Percentiles rank a stretch among this genome's conserved stretches.
These are phyloP conservation scores for Hordeum marinum DNA, from an alignment of 176 grass and related monocot species.

Conservation along the genomic window DNA sequence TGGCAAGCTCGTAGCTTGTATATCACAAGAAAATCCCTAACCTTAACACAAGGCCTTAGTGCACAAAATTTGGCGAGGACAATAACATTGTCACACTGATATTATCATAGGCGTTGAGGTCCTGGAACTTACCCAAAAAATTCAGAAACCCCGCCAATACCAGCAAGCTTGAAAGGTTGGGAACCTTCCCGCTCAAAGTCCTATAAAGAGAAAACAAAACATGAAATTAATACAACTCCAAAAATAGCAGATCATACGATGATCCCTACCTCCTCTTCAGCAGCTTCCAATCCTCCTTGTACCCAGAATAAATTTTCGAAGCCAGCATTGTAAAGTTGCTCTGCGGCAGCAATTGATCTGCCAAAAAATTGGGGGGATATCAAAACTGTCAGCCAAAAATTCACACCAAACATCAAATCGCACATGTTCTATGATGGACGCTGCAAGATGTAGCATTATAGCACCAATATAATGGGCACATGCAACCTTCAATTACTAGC, in stretches of 20 bases:
- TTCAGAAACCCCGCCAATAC: slow-evolving; percentile 86
- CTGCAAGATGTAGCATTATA: not conserved
- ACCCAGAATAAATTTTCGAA: slow-evolving; percentile 93
- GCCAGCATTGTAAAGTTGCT: slow-evolving; percentile 80
- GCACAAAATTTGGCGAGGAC: not conserved
- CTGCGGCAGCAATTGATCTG: slow-evolving; percentile 92
- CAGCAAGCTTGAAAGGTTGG: slow-evolving; percentile 88
- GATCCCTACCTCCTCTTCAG: slow-evolving; percentile 82
- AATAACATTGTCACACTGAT: not conserved
- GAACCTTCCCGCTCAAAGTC: slow-evolving; percentile 87
- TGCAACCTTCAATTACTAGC: not conserved
- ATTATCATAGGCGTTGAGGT: not conserved
- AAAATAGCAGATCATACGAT: not conserved
- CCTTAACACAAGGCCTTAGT: not conserved
- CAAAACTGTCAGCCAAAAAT: not conserved
- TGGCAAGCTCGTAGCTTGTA: not conserved
- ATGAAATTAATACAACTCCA: not conserved
- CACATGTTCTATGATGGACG: not conserved
- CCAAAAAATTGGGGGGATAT: not conserved
- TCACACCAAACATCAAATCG: not conserved
- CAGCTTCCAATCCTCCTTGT: slow-evolving; percentile 92
- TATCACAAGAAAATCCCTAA: not conserved
- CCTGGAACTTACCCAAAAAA: slow-evolving; percentile 68
- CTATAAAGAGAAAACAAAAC: slow-evolving; percentile 17
- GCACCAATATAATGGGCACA: not conserved